Evolutionary conservation across 495 filamentous ascomycete genomes (phyloP), one percentile per base, ranked within the genome.

Genomic region (Lineolata rhizophorae): DNA sequence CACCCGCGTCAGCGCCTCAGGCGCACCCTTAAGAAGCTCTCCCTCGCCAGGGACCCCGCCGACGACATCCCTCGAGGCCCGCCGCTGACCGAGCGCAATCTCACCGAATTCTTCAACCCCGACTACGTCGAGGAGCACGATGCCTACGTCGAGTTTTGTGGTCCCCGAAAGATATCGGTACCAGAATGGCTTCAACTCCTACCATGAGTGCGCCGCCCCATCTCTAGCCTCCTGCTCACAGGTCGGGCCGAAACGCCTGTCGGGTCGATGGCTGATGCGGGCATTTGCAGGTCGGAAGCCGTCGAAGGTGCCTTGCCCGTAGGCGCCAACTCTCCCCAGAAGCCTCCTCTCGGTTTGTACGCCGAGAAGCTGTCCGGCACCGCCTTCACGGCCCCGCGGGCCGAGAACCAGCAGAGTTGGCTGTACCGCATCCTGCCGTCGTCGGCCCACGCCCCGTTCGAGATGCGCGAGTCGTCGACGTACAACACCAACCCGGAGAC

Each of bases 351-450:
- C 30, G 84, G 83, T 1, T 65, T 94, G 24, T 94, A 92, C 50
- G 65, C 79, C 29, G 84, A 94, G 51, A 92, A 92, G 63, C 67
- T 94, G 18, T 92, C 84, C 1, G 84, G 84, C 11, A 91, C 84
- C 4, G 74, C 84, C 22, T 94, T 94, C 49, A 94, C 84, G 17
- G 80, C 83, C 4, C 84, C 84, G 0, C 67, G 84, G 12, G 65
- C 73, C 52, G 77, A 87, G 48, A 94, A 91, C 55, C 70, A 74
- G 48, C 84, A 92, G 45, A 65, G 83, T 22, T 94, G 84, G 84
- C 70, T 92, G n/a, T 92, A 94, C 49, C 68, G 84, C 8, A 80
- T 91, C 37, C 58, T 92, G 18, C 84, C 84, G 21, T 66, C 78
- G 0, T 81, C 79, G 25, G 65, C 81, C 4, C 84, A 94, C 44